phyloP scores from a whole-genome alignment of 257 asterid species.

The Plantago major region DNA sequence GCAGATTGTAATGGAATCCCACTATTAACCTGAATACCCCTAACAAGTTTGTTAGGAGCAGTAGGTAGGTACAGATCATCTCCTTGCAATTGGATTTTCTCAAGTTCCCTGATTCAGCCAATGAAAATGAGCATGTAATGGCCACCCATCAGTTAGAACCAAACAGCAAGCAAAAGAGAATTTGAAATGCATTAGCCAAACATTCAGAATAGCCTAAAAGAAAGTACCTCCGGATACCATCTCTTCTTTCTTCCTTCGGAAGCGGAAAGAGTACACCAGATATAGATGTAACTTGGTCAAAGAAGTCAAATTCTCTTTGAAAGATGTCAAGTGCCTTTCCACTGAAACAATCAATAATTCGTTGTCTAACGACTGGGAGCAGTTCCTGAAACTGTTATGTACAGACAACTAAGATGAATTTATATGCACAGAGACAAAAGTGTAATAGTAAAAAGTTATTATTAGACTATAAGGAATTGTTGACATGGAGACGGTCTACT shows the following conservation, averaged over 20 bases:
- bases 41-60: constrained; percentile 80
- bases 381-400: constrained; percentile 62
- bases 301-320: constrained; percentile 89
- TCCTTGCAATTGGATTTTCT: constrained; percentile 82
- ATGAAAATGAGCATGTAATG: not conserved
- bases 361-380: constrained; percentile 79
- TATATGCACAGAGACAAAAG: constrained; percentile 18
- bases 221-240: constrained; percentile 82
- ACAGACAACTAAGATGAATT: constrained; percentile 24
- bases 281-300: constrained; percentile 96
- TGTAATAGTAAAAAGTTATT: not conserved
- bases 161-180: constrained; percentile 16
- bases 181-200: constrained; percentile 20
- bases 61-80: constrained; percentile 97
- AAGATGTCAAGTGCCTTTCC: constrained; percentile 71
- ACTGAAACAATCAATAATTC: constrained; percentile 76
- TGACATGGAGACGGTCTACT: too few species aligned
- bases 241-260: constrained; percentile 96
- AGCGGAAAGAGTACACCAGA: constrained; percentile 90
- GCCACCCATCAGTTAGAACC: constrained; percentile 12
- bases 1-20: constrained; percentile 99
- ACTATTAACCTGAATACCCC: constrained; percentile 89
- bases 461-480: not conserved
- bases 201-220: constrained; percentile 17
- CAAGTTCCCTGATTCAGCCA: constrained; percentile 67